Conservation (phyloP, 148 eudicot species). For the Polygonum maritimum region DNA sequence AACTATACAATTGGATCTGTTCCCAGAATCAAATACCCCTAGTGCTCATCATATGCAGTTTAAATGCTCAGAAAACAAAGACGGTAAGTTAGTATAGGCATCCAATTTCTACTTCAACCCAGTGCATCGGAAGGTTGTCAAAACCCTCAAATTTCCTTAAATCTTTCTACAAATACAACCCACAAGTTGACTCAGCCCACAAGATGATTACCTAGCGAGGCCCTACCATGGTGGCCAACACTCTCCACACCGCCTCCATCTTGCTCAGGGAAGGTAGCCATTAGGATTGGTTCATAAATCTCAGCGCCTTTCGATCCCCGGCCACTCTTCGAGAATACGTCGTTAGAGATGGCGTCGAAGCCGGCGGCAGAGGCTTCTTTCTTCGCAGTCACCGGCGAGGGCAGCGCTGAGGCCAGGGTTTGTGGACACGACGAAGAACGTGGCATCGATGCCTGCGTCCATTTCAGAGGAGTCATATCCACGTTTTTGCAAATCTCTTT, state of each 20-base stretch:
- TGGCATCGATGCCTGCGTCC: slow-evolving; percentile 37
- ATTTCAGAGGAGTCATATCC: slow-evolving; percentile 36
- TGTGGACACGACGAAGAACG: slow-evolving; percentile 35
- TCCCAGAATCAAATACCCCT: slow-evolving; percentile 4
- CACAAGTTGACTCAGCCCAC: too few species aligned
- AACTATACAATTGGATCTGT: slow-evolving; percentile 1
- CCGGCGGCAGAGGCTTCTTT: slow-evolving; percentile 41
- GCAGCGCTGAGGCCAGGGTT: slow-evolving; percentile 26
- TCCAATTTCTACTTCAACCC: not conserved
- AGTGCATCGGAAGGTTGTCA: not conserved
- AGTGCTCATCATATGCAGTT: not conserved
- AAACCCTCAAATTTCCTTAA: too few species aligned
- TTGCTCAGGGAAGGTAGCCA: too few species aligned
- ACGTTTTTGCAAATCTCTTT: slow-evolving; percentile 12
- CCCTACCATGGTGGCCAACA: too few species aligned
- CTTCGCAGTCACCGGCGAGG: slow-evolving; percentile 18
- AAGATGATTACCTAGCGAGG: too few species aligned
- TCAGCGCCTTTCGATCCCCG: too few species aligned
- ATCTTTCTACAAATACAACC: not conserved
- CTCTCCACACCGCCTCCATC: too few species aligned
- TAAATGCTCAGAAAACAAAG: not conserved
- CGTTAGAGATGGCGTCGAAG: slow-evolving; percentile 44
- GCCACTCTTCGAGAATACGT: slow-evolving; percentile 52
- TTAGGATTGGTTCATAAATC: too few species aligned
- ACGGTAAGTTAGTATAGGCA: too few species aligned